These are phyloP conservation scores for Ceriops decandra DNA, from an alignment of 345 rosid species.

Conservation along the genomic window DNA sequence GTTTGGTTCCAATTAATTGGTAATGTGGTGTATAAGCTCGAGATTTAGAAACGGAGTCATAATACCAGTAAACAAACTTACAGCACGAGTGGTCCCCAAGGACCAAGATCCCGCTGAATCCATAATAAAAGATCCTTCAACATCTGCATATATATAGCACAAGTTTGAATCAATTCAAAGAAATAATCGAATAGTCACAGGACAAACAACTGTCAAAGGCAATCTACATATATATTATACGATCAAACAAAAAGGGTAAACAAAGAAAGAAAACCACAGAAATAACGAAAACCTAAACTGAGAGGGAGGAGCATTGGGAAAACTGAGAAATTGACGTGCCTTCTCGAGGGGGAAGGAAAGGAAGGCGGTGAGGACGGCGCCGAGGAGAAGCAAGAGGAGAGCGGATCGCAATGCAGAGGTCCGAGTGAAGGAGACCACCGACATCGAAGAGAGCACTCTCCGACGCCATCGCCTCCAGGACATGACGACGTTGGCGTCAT, in stretches of 20 bases:
- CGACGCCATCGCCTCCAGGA: conserved; percentile 32
- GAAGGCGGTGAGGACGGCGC: conserved; percentile 32
- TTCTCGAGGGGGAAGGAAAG: conserved; percentile 39
- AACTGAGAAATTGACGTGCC: conserved; percentile 17
- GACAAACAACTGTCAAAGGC: too few species aligned
- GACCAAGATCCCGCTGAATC: conserved; percentile 58
- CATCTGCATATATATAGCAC: conserved; percentile 23
- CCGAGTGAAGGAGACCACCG: conserved; percentile 21
- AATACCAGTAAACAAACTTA: conserved; percentile 23
- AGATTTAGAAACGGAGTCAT: background rate
- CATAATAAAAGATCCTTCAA: conserved; percentile 48
- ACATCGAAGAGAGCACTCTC: conserved; percentile 30
- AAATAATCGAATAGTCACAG: background rate
- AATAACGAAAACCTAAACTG: background rate
- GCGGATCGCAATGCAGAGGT: conserved; percentile 34
- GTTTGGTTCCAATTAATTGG: too few species aligned
- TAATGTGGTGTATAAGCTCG: background rate
- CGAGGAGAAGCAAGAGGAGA: conserved; percentile 36
- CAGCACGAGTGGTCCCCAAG: conserved; percentile 54
- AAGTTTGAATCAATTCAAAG: background rate
- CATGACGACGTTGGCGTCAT: background rate
- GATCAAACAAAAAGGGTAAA: background rate
- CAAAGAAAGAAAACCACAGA: background rate
- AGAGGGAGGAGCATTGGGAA: background rate
- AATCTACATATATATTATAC: too few species aligned